These are phyloP conservation scores for Hyparrhenia diplandra DNA, from an alignment of 176 grass and related monocot genomes.

Conservation along the genomic window DNA sequence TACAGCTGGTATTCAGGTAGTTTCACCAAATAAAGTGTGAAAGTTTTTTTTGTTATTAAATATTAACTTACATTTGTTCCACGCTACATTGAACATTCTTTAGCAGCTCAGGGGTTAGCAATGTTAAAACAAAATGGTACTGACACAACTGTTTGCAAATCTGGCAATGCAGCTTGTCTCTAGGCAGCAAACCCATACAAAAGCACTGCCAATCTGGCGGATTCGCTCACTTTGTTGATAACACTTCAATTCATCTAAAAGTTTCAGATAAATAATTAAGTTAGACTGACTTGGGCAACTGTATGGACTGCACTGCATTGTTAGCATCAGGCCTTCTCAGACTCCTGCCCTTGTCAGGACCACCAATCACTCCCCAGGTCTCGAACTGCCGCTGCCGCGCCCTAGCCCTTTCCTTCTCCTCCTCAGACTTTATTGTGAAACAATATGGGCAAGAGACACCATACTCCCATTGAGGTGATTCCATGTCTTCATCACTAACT, in stretches of 20 bases:
- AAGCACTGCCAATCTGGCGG: background rate
- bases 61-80: background rate
- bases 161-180: background rate
- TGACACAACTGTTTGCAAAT: background rate
- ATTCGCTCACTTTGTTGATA: background rate
- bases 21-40: background rate
- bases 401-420: conserved; percentile 80
- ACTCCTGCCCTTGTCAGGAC: conserved; percentile 78
- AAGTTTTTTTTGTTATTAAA: background rate
- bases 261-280: background rate
- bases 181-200: background rate
- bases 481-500: conserved; percentile 83
- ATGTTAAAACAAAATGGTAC: conserved; percentile 1
- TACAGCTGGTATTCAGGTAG: background rate
- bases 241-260: background rate
- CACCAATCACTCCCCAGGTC: conserved; percentile 78
- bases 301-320: background rate
- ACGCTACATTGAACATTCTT: background rate
- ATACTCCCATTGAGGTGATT: conserved; percentile 72
- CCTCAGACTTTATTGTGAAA: conserved; percentile 58
- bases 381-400: conserved; percentile 79
- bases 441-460: conserved; percentile 87
- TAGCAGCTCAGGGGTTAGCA: background rate
- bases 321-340: conserved; percentile 2
- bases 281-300: conserved; percentile 13